Conservation (phyloP, 148 eudicot species). For the Simmondsia chinensis region DNA sequence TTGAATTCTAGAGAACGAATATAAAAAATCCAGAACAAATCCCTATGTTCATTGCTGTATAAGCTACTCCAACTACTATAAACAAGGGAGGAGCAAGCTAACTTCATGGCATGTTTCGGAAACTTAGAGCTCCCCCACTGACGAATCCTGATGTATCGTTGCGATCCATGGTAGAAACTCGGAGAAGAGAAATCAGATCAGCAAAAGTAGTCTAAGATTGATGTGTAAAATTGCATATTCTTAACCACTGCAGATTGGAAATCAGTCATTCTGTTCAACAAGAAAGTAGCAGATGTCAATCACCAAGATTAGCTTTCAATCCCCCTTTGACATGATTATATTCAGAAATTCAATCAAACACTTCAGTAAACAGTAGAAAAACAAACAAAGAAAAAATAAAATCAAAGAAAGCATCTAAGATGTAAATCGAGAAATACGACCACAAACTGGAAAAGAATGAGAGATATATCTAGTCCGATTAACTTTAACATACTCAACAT, state of each 20-base stretch:
- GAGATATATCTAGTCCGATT: no score
- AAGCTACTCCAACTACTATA: constrained; percentile 15
- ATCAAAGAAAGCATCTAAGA: no score
- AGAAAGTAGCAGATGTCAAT: no score
- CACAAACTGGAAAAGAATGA: no score
- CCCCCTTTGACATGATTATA: no score
- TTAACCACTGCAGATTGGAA: constrained; percentile 4
- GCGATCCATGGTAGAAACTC: constrained; percentile 47
- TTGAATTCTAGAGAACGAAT: constrained; percentile 8
- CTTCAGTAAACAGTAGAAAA: no score
- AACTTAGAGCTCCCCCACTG: constrained; percentile 33
- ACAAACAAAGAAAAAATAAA: no score
- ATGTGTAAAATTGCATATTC: not conserved
- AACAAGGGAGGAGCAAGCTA: constrained; percentile 5
- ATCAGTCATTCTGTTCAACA: constrained; percentile 14
- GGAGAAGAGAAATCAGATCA: constrained; percentile 8
- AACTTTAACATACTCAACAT: no score
- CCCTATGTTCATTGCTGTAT: not conserved
- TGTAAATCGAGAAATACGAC: no score
- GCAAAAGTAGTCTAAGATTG: constrained; percentile 1
- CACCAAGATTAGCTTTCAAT: no score
- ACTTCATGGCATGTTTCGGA: not conserved
- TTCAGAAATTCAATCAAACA: no score
- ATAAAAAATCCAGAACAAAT: constrained; percentile 10
- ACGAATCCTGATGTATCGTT: constrained; percentile 75